phyloP scores from a whole-genome alignment of 148 eudicot genomes.

The Talinum fruticosum region DNA sequence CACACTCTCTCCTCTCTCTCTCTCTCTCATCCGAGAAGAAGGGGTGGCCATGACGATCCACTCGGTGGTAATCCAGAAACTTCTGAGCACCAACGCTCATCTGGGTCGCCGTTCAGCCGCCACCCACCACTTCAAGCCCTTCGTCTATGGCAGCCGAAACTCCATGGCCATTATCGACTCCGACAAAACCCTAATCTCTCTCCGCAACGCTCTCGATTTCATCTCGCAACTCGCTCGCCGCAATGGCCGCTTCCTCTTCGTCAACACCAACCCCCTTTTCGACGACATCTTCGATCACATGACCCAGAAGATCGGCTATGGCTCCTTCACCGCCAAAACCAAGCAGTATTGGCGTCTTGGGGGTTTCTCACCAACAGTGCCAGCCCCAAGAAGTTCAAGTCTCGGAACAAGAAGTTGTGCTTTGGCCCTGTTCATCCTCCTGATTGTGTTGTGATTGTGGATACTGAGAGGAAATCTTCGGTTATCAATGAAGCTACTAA shows the following conservation, averaged over 20 bases:
- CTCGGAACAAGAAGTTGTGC: constrained; percentile 63
- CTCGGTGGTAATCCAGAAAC: constrained; percentile 75
- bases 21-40: neutral
- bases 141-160: constrained; percentile 62
- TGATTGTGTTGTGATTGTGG: constrained; percentile 79
- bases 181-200: constrained; percentile 85
- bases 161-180: constrained; percentile 62
- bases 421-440: constrained; percentile 53
- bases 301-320: constrained; percentile 46
- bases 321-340: constrained; percentile 37
- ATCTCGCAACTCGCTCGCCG: constrained; percentile 45
- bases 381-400: constrained; percentile 68
- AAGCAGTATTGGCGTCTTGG: constrained; percentile 60
- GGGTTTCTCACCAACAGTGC: constrained; percentile 76
- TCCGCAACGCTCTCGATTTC: constrained; percentile 73
- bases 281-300: constrained; percentile 73
- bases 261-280: constrained; percentile 72
- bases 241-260: constrained; percentile 64
- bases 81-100: constrained; percentile 73
- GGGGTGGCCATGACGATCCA: constrained; percentile 67
- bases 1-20: neutral
- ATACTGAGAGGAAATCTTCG: constrained; percentile 60
- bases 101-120: constrained; percentile 58
- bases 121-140: constrained; percentile 76
- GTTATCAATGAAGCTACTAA: constrained; percentile 64